phyloP scores from a whole-genome alignment of 1,139 yeast genomes.

The Wickerhamiella infanticola region DNA sequence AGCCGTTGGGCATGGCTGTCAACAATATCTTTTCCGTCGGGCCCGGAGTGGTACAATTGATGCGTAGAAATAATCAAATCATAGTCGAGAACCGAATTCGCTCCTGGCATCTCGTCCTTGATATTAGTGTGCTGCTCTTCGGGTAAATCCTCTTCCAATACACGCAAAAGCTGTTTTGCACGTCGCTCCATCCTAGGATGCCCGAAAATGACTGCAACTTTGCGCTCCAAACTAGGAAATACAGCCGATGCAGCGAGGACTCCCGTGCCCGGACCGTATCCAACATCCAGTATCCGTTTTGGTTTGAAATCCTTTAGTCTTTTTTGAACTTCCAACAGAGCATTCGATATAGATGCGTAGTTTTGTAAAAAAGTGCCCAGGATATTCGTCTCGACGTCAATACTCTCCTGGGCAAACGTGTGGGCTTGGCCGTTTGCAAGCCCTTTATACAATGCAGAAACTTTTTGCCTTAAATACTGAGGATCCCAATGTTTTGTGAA shows the following conservation, averaged over 20 bases:
- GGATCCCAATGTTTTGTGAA: conserved; percentile 12
- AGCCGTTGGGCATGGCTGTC: conserved; percentile 53
- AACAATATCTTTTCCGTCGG: conserved; percentile 49
- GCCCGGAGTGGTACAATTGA: conserved; percentile 46
- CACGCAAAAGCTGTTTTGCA: conserved; percentile 58
- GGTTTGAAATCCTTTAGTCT: conserved; percentile 48
- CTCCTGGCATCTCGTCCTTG: conserved; percentile 16
- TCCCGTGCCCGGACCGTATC: conserved; percentile 90
- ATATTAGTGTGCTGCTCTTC: conserved; percentile 27
- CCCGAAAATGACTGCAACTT: conserved; percentile 64
- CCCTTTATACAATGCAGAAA: conserved; percentile 10
- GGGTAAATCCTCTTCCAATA: conserved; percentile 34
- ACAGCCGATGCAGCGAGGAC: conserved; percentile 76
- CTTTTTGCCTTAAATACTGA: conserved; percentile 14
- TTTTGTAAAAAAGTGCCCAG: conserved; percentile 77
- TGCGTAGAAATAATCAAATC: conserved; percentile 81
- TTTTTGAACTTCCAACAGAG: conserved; percentile 47
- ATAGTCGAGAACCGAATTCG: conserved; percentile 27
- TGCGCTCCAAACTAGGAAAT: conserved; percentile 41
- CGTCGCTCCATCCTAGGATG: conserved; percentile 60
- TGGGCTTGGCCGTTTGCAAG: conserved; percentile 17
- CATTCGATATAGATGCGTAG: conserved; percentile 57
- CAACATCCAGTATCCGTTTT: conserved; percentile 53
- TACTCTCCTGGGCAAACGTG: conserved; percentile 25
- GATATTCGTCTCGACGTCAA: conserved; percentile 70